Percentiles rank a stretch among this genome's conserved stretches.
These are phyloP conservation scores for Crassisporium funariophilum DNA, from an alignment of 768 basidiomycete genomes.

Conservation along the genomic window DNA sequence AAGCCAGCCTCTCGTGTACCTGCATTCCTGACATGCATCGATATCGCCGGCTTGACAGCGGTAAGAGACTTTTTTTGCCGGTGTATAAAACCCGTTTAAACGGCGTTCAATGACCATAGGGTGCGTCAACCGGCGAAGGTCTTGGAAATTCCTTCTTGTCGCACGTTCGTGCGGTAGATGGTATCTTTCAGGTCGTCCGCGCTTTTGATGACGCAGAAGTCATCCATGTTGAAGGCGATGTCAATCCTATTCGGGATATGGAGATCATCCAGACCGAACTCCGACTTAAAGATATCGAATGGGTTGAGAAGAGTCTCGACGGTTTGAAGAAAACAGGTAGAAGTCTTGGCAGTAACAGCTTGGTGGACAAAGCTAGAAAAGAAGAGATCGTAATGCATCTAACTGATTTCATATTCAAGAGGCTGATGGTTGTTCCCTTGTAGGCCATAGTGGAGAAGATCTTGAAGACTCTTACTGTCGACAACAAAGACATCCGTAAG, in stretches of 20 bases:
- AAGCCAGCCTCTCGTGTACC: constrained; percentile 89
- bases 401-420: background rate
- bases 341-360: constrained; percentile 67
- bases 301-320: constrained; percentile 93
- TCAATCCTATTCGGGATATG: constrained; percentile 96
- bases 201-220: constrained; percentile 99
- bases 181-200: constrained; percentile 97
- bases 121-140: constrained; percentile 97
- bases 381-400: constrained; percentile 79
- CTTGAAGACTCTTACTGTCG: constrained; percentile 72
- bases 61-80: constrained; percentile 42
- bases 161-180: constrained; percentile 97
- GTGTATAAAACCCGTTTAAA: background rate
- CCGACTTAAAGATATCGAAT: constrained; percentile 96
- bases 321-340: constrained; percentile 73
- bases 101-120: constrained; percentile 41
- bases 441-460: constrained; percentile 89
- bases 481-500: constrained; percentile 90
- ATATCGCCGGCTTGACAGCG: constrained; percentile 97
- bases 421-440: background rate
- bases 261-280: constrained; percentile 95
- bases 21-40: constrained; percentile 95
- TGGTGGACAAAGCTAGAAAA: constrained; percentile 95
- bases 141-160: constrained; percentile 97
- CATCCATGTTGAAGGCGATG: constrained; percentile 98